Evolutionary conservation across 371 early-diverging fungal species (phyloP).

Genomic region (Phascolomyces articulosus): DNA sequence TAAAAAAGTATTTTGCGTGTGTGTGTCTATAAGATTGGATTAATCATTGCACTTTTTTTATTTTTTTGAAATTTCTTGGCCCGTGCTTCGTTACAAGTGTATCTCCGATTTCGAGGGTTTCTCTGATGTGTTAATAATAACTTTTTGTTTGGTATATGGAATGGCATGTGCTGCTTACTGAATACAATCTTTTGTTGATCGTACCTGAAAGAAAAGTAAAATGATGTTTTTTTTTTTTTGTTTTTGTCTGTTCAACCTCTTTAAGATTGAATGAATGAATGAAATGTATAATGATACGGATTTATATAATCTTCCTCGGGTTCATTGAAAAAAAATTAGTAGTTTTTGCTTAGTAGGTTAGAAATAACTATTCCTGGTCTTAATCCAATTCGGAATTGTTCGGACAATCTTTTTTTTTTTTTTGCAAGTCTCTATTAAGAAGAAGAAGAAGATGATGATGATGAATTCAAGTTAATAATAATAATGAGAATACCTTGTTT

Average conservation of each 20-base stretch:
- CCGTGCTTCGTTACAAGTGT: neutral
- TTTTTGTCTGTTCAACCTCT: too few relatives aligned
- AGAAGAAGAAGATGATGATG: too few relatives aligned
- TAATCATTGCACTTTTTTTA: neutral
- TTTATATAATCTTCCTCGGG: too few relatives aligned
- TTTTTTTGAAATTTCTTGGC: neutral
- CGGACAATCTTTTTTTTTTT: neutral
- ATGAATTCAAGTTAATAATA: too few relatives aligned
- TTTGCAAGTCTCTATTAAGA: too few relatives aligned
- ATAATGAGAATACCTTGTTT: too few relatives aligned
- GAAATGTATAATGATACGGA: too few relatives aligned
- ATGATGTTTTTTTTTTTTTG: neutral
- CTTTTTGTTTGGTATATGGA: neutral
- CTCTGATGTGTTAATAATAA: too few relatives aligned
- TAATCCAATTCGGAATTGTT: neutral
- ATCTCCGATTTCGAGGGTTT: neutral
- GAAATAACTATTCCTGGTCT: constrained; percentile 7
- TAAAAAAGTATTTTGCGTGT: neutral
- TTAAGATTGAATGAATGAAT: too few relatives aligned
- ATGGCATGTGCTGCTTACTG: neutral
- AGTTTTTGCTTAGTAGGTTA: constrained; percentile 7
- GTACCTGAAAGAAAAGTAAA: neutral
- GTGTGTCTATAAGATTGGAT: neutral
- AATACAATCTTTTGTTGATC: neutral
- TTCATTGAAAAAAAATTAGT: neutral